Conservation (phyloP, 306 rosid genomes). For the Sophora flavescens region DNA sequence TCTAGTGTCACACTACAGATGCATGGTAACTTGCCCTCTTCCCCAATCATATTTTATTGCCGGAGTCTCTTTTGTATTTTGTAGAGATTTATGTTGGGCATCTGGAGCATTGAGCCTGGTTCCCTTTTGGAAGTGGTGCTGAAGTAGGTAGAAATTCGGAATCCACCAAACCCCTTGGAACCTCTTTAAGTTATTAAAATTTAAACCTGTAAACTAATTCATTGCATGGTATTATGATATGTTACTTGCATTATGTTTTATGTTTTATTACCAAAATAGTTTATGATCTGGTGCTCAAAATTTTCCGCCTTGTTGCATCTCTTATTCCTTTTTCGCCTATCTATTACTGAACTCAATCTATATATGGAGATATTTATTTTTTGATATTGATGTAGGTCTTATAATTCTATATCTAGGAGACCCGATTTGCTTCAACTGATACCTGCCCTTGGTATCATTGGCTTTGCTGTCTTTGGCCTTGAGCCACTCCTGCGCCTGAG, state of each 20-base stretch:
- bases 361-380: conserved; percentile 22
- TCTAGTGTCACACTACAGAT: not conserved
- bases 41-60: not conserved
- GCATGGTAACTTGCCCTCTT: not conserved
- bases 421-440: conserved; percentile 62
- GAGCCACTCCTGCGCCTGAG: conserved; percentile 72
- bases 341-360: not conserved
- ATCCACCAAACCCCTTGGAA: not conserved
- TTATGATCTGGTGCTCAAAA: conserved; percentile 31
- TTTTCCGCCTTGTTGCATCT: not conserved
- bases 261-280: not conserved
- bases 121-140: not conserved
- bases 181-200: conserved; percentile 18
- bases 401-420: conserved; percentile 60
- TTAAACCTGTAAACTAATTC: conserved; percentile 20
- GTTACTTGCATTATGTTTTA: not conserved
- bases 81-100: conserved; percentile 7
- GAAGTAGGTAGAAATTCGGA: conserved; percentile 35
- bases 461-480: conserved; percentile 85
- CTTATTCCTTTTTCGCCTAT: conserved; percentile 24
- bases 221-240: not conserved
- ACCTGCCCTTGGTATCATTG: conserved; percentile 77
- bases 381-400: conserved; percentile 59
- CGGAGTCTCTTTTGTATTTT: conserved; percentile 18
- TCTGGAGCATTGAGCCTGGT: conserved; percentile 1